Base-by-base conservation (phyloP, 805 yeast genomes). In the Candida sphagnicola region DNA sequence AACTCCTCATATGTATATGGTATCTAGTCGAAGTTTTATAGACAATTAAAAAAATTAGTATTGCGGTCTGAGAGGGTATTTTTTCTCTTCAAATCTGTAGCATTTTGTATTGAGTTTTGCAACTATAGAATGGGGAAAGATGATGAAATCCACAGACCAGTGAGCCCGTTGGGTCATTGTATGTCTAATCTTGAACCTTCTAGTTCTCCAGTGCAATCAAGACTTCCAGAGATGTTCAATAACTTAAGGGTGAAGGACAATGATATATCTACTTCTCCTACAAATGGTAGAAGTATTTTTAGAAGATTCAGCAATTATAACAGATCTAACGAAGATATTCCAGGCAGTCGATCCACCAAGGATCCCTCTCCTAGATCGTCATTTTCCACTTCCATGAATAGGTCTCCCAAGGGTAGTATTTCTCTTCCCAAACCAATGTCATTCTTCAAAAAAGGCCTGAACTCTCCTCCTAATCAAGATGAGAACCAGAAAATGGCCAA, bases 141-240 rank as follows among this genome's bases (percentile, higher is more conserved):
- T 21, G 24, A 21, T 21, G 24, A 21, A 6, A 21, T 21, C 24
- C 6, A 6, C 10, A 21, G 24, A 21, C 24, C 24, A 21, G 10
- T 6, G 24, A 21, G 24, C 10, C 24, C 24, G 10, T 21, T 21
- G 24, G 10, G 8, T 21, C 6, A 10, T 21, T 21, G 24, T 21
- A 10, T 21, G 10, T 21, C 24, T 21, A 21, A 11, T 17, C 34
- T 24, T 19, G 18, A 12, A 13, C 10, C 18, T 8, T 31, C 34
- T 16, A 31, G 48, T 15, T 47, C 54, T 11, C 60, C 61, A 15
- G 47, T 59, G 8, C 56, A 44, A 43, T 54, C 61, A 2, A 41
- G 42, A 26, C 41, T 59, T 24, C 54, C 65, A 4, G 34, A 44
- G 10, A 37, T 57, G 21, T 49, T 54, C 31, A 51, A 34, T 28